These are phyloP conservation scores for Verbascum thapsus DNA, from an alignment of 257 asterid species.

Conservation along the genomic window DNA sequence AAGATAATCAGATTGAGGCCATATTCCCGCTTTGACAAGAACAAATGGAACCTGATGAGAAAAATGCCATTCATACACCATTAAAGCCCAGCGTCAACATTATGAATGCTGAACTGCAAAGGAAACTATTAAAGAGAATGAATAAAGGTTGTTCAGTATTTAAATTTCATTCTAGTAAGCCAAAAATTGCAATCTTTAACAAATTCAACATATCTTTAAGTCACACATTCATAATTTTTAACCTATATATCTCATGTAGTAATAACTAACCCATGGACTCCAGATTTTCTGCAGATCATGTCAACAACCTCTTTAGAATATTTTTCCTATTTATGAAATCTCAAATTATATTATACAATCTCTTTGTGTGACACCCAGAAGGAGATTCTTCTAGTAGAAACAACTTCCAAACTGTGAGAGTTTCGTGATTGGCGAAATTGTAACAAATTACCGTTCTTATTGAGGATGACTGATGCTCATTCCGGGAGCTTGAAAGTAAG, in stretches of 20 bases:
- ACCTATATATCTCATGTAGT: neutral
- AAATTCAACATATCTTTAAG: neutral
- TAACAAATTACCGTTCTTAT: slow-evolving; percentile 60
- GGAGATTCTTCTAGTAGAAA: slow-evolving; percentile 3
- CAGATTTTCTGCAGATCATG: slow-evolving; percentile 2
- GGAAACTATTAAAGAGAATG: neutral
- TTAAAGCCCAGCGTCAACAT: slow-evolving; percentile 26
- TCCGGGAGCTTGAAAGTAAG: slow-evolving; percentile 53
- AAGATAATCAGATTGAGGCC: slow-evolving; percentile 65
- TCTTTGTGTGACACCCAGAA: neutral
- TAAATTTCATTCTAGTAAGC: neutral
- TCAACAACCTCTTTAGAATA: neutral
- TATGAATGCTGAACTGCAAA: slow-evolving; percentile 1
- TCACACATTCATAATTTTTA: neutral
- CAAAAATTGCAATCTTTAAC: neutral
- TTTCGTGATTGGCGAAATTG: neutral
- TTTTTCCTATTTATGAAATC: slow-evolving; percentile 6
- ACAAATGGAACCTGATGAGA: slow-evolving; percentile 78
- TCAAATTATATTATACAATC: neutral
- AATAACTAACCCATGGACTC: slow-evolving; percentile 2
- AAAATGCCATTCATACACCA: slow-evolving; percentile 15
- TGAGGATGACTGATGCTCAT: slow-evolving; percentile 58
- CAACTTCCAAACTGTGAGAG: neutral
- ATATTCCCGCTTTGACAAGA: slow-evolving; percentile 62
- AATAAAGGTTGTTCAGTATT: neutral